Percentiles rank a stretch among this genome's conserved stretches.
Evolutionary conservation across 805 yeast genomes (phyloP).

Genomic region (Starmera caribaea): DNA sequence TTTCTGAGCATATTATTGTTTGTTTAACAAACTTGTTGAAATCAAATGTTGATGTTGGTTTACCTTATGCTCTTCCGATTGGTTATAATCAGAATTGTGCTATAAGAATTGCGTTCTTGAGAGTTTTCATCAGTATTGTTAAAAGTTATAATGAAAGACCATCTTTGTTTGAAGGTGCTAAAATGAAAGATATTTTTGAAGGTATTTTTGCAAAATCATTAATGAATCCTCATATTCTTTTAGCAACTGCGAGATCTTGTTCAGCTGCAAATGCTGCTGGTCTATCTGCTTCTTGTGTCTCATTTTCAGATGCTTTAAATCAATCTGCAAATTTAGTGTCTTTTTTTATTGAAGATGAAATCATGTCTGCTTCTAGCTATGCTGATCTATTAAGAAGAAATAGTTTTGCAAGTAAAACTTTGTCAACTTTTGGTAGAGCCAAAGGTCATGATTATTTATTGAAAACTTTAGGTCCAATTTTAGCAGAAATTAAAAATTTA

Average conservation of each 20-base stretch:
- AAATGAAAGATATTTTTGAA: conserved; percentile 17
- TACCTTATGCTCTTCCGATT: conserved; percentile 65
- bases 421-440: conserved; percentile 62
- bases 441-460: conserved; percentile 53
- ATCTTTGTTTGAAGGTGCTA: conserved; percentile 12
- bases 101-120: conserved; percentile 63
- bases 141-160: conserved; percentile 23
- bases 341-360: conserved; percentile 51
- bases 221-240: conserved; percentile 31
- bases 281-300: conserved; percentile 55
- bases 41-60: conserved; percentile 68
- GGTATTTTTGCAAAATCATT: conserved; percentile 22
- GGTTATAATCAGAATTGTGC: conserved; percentile 63
- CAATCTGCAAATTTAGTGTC: conserved; percentile 38
- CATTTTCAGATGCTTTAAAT: conserved; percentile 38
- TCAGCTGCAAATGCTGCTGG: conserved; percentile 63
- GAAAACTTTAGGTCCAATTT: conserved; percentile 42
- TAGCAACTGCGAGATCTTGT: conserved; percentile 50
- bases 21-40: conserved; percentile 62
- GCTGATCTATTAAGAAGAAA: conserved; percentile 74
- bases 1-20: conserved; percentile 54
- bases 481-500: conserved; percentile 40
- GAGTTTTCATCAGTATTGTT: conserved; percentile 65
- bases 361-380: conserved; percentile 46
- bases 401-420: conserved; percentile 70